These are phyloP conservation scores for Trapa bicornis DNA, from an alignment of 345 rosid genomes.

Conservation along the genomic window DNA sequence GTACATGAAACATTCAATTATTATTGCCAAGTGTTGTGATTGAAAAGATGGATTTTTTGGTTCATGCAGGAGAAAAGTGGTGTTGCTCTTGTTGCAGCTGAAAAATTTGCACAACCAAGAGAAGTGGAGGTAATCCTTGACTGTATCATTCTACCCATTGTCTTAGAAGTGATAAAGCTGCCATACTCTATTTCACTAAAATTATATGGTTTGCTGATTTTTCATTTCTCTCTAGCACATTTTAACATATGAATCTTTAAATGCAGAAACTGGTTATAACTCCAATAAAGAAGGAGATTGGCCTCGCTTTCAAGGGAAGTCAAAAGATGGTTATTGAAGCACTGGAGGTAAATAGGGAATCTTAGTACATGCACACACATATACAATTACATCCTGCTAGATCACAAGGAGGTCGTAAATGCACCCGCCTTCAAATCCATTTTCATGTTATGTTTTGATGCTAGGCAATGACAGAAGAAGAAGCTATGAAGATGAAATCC, in stretches of 20 bases:
- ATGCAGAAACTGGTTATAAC: slow-evolving; percentile 65
- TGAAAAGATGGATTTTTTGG: slow-evolving; percentile 35
- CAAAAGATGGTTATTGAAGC: slow-evolving; percentile 74
- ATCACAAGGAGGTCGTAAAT: neutral
- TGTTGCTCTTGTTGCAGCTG: slow-evolving; percentile 66
- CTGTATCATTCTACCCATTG: neutral
- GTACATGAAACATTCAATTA: neutral
- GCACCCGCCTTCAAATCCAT: neutral
- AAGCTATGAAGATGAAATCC: slow-evolving; percentile 82
- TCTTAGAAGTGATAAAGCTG: neutral
- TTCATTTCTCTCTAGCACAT: neutral
- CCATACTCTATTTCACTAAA: neutral
- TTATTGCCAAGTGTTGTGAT: neutral
- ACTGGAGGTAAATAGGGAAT: slow-evolving; percentile 11
- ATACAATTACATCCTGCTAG: neutral
- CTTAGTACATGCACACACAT: no score
- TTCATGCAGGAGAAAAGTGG: slow-evolving; percentile 74
- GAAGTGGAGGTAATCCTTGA: slow-evolving; percentile 67
- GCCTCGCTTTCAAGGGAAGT: slow-evolving; percentile 72
- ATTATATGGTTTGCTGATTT: neutral
- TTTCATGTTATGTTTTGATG: neutral
- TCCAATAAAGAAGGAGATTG: slow-evolving; percentile 76
- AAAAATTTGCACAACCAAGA: slow-evolving; percentile 72
- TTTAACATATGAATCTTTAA: slow-evolving; percentile 4
- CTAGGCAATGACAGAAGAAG: slow-evolving; percentile 81